Evolutionary conservation across 257 asterid genomes (phyloP).

Genomic region (Solanum bulbocastanum): DNA sequence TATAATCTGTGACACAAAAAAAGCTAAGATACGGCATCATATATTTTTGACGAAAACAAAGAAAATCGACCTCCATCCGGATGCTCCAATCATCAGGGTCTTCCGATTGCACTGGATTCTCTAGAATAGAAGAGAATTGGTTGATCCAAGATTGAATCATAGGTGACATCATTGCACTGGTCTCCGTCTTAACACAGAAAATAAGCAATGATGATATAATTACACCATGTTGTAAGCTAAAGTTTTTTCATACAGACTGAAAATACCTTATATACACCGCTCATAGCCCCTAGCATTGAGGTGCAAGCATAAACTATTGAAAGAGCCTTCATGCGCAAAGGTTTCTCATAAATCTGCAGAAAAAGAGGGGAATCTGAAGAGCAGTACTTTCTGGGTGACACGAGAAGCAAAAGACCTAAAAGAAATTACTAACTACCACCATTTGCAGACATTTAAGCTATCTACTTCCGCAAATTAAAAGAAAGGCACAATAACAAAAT

Average conservation of each 20-base stretch:
- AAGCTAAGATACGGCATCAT: not conserved
- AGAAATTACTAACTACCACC: not conserved
- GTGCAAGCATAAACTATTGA: conserved; percentile 71
- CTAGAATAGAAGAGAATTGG: conserved; percentile 56
- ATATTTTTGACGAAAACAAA: not conserved
- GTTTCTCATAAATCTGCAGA: conserved; percentile 67
- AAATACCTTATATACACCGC: conserved; percentile 83
- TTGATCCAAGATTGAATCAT: conserved; percentile 90
- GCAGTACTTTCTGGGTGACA: not conserved
- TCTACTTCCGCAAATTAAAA: not conserved
- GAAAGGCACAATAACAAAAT: not conserved
- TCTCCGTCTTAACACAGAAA: conserved; percentile 50
- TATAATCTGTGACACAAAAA: not conserved
- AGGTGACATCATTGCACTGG: conserved; percentile 59
- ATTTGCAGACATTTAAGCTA: not conserved
- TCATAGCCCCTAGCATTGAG: conserved; percentile 77
- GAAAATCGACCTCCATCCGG: conserved; percentile 69
- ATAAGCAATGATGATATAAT: conserved; percentile 11
- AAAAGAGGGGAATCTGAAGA: conserved; percentile 8
- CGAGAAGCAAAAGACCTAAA: not conserved
- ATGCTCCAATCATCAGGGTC: conserved; percentile 98
- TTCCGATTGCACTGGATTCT: conserved; percentile 76
- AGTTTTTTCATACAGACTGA: not conserved
- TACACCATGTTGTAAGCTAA: conserved; percentile 9
- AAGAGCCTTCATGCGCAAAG: conserved; percentile 66